Conservation (phyloP, 73 alveolate genomes). For the Paramecium pentaurelia region DNA sequence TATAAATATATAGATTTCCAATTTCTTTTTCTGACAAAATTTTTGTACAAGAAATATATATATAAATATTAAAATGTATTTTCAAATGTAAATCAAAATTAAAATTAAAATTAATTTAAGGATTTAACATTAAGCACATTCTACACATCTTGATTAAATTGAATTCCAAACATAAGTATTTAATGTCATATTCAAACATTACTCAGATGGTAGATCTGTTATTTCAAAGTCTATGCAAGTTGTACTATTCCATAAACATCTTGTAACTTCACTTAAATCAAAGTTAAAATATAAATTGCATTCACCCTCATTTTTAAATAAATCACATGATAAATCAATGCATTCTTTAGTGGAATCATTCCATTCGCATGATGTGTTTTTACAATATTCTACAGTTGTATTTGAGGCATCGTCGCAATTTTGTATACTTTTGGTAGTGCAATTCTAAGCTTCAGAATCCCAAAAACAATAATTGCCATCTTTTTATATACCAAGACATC, state of each 20-base stretch:
- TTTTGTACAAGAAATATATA: too few species aligned
- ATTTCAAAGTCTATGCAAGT: neutral
- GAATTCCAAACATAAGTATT: constrained; percentile 17
- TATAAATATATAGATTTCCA: too few species aligned
- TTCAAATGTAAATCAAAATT: neutral
- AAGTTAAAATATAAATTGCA: neutral
- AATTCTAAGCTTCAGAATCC: neutral
- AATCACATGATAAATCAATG: neutral
- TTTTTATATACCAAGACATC: neutral
- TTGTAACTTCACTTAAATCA: neutral
- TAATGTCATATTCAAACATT: neutral
- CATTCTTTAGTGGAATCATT: neutral
- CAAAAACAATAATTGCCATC: neutral
- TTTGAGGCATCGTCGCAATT: neutral
- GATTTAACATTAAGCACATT: neutral
- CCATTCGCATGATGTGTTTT: neutral
- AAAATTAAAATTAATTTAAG: neutral
- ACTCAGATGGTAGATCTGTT: neutral
- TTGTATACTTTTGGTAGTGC: neutral
- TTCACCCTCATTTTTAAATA: neutral
- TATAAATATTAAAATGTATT: too few species aligned
- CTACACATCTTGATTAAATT: neutral
- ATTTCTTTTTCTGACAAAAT: too few species aligned
- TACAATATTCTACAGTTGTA: neutral
- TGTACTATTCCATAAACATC: neutral